Evolutionary conservation across 805 yeast species (phyloP), one percentile per base, ranked within the genome.

Genomic region (Aciculoconidium aculeatum): DNA sequence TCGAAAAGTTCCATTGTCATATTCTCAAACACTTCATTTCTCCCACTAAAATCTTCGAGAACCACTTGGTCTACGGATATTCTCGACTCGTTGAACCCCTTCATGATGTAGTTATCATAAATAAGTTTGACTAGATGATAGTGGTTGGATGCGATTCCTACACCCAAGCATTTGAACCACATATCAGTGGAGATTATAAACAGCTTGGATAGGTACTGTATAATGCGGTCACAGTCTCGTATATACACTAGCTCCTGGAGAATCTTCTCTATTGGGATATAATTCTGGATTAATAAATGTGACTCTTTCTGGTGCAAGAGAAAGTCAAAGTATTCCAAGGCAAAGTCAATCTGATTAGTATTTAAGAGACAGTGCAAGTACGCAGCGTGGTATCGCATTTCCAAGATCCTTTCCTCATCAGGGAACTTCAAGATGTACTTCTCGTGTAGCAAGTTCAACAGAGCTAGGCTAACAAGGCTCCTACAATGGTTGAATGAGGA

Each of bases 41-140:
- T 28, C 3, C 23, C 23, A 6, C 11, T 13, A 7, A 35, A 12
- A 15, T 31, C 34, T 12, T 29, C 32, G 32, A 56, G 38, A 4
- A 59, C 31, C 1, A 47, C 44, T 11, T 55, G 54, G 12, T 52
- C 57, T 2, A 47, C 36, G 2, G 53, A 39, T 7, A 52, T 36
- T 5, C 36, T 31, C 0, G 40, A 41, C 12, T 43, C 32, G n/a
- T 40, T 36, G 16, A 49, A 42, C 2, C 47, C 58, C 11, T 36
- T 37, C 65, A 58, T 55, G 23, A 63, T 41, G 30, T 40, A 51
- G 12, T 43, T 39, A 10, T 44, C 49, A 35, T 60, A 60, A 2
- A 58, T 38, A 8, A 42, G 17, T 21, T 47, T 49, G 4, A 53
- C 57, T 21, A 61, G 30, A 3, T 28, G 31, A 37, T 56, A 59